Evolutionary conservation across 106 monocot species (phyloP), one percentile per base, ranked within the genome.

Genomic region (Acanthochlamys bracteata): DNA sequence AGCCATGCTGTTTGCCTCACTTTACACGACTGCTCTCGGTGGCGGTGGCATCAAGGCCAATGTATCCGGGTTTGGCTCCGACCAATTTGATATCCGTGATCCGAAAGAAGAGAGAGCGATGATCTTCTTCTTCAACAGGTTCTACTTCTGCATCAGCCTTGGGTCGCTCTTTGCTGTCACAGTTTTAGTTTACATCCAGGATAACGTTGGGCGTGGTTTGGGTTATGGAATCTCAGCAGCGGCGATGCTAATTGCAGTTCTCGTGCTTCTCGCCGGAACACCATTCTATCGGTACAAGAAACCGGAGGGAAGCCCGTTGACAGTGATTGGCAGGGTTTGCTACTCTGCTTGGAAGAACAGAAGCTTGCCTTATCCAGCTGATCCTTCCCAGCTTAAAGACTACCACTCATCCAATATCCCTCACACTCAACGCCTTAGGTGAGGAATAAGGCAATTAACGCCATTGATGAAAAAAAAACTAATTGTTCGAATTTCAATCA

Each of bases 91-190:
- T 65, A 78, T 74, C 67, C 19, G 53, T 19, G 58, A 78, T 68
- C 17, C 6, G 19, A 26, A 20, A 33, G 53, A 67, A 55, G 54
- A 51, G 52, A 17, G 9, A 24, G 51, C 64, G 33, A 83, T 83
- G 83, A 64, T 72, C 20, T 67, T 51, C 46, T 83, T 83, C 83
- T 83, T 83, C 83, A 78, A 72, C 71, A 75, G 78, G 71, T 83
- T 83, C 83, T 83, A 78, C 83, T 83, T 83, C 83, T 75, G 78
- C 83, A 83, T 83, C 71, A 83, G 78, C 75, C 71, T 83, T 57
- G 83, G 83, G 23, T 83, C 83, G 4, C 75, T 83, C 20, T 21
- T 83, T 20, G 83, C 78, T 27, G 83, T 83, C 19, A 83, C 83
- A 7, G 74, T 83, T 21, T 71, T 83, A 17, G 83, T 83, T 45